Evolutionary conservation across 129 eudicot genomes (phyloP), one percentile per base, ranked within the genome.

Genomic region (Heracleum sosnowskyi): DNA sequence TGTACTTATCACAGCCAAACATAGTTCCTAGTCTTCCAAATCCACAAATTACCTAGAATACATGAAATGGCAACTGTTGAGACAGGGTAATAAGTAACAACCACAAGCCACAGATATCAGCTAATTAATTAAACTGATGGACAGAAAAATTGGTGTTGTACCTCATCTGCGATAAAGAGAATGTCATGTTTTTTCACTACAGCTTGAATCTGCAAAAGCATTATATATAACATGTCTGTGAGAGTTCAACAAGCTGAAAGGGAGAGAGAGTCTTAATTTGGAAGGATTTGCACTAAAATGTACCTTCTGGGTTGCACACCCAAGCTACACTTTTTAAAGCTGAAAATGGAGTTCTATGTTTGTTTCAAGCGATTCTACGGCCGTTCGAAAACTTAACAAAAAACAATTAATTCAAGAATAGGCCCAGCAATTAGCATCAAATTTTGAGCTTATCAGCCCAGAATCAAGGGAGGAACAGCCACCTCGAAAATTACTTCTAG

Each of bases 11-110:
- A 81, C 90, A 91, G 53, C 98, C 98, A 78, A 95, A 95, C 97
- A 88, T 90, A 64, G 97, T 88, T 49, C 98, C 98, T 62, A 95
- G 92, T 87, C 98, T 95, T 79, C 98, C 98, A 81, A 95, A 95
- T 35, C 91, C 98, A 45, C 98, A 91, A 44, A 91, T 91, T n/a
- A 95, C 98, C 94, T 89, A 78, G 41, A 81, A 82, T 33, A 70
- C 35, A 18, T 37, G 36, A 62, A 42, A 80, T 60, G 22, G 15
- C n/a, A 62, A 26, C 53, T 16, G 13, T 7, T 74, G 40, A 26
- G 34, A 11, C 55, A n/a, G 35, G 35, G 16, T 42, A 72, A 42
- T 4, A 34, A 10, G 11, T 49, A 53, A 20, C 28, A 53, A 42
- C 24, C 36, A 42, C 11, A 42, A 83, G 51, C 7, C 64, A 75